Base-by-base conservation (phyloP, 2,329 filamentous ascomycete species). In the Coniochaeta ligniaria region DNA sequence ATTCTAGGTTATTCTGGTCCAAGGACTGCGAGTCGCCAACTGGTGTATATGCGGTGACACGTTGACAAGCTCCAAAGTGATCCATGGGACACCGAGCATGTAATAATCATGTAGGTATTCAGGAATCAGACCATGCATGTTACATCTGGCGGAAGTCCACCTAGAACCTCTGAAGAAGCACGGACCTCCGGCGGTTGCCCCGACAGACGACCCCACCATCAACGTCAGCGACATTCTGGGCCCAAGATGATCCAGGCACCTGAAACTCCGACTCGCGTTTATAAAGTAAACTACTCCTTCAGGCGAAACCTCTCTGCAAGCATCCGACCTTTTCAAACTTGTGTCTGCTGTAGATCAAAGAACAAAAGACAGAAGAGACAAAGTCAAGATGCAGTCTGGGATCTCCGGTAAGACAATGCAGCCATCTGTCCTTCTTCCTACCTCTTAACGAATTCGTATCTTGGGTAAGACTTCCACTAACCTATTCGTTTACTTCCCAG, bases 401-500 rank as follows among this genome's bases (percentile, higher is more conserved):
- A 68, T 68, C 45, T 67, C 67, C 31, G 66, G 66, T 67, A 59
- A 56, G 61, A 47, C 45, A 50, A 52, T 3, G n/a, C 56, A 7
- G 38, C 56, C 33, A 12, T 31, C 56, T 11, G 1, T 22, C 17
- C 6, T 14, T 31, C 17, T 26, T 12, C 22, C 6, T n/a, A 41
- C 38, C 16, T n/a, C 22, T 20, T 4, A 1, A 12, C 36, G 35
- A 57, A 12, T 36, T 45, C 36, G n/a, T 9, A 31, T 36, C 6
- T 36, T 36, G n/a, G 5, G 26, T n/a, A n/a, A 17, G 22, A 7
- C 47, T 26, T 16, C 11, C 22, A 22, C 17, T 28, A 45, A 22
- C 12, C 22, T 33, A 50, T 24, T 12, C 9, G 12, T 7, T 16
- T 2, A 17, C 54, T 43, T 8, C 12, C 12, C 71, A 91, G 91